Evolutionary conservation across 768 basidiomycete genomes (phyloP), one percentile per base, ranked within the genome.

Genomic region (Polyporus arcularius): DNA sequence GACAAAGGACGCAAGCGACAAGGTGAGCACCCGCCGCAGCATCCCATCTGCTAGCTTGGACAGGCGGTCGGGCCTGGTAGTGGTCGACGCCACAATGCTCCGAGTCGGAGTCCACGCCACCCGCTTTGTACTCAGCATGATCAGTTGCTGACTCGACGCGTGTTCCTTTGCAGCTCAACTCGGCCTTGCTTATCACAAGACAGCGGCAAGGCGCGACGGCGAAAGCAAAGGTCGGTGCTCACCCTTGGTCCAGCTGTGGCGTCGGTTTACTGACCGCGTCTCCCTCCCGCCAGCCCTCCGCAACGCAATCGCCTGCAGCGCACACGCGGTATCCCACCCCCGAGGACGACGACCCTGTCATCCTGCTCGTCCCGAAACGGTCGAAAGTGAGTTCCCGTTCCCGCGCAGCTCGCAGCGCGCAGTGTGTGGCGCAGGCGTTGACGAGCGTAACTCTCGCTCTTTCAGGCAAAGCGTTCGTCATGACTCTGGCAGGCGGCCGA

Each of bases 1-100:
- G 12, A 68, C 67, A 46, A 70, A 69, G 65, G 65, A 63, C 52
- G 67, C 49, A 14, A 68, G 68, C 60, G 68, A 72, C 38, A 70
- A 68, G 68, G 71, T 72, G 48, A 39, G 65, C 43, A 48, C 45
- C 32, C 39, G 18, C 41, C 26, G 26, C 49, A 14, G 30, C 61
- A 21, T 46, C 57, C n/a, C 48, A 51, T 42, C 39, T 60, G 18
- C 40, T 42, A 35, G 42, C 49, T 38, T 28, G 40, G 18, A 11
- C 45, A 21, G 32, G 40, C 38, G 32, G 18, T 39, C 43, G 21
- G 38, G 38, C 45, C 30, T 39, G 12, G 53, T 11, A 43, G 32
- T 53, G 26, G 52, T n/a, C 15, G 18, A 14, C 28, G 53, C 59
- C 40, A 3, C 12, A 14, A 14, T 50, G 18, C 40, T 30, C 49